These are phyloP conservation scores for Alloteropsis angusta DNA, from an alignment of 202 grass and related monocot genomes.

Conservation along the genomic window DNA sequence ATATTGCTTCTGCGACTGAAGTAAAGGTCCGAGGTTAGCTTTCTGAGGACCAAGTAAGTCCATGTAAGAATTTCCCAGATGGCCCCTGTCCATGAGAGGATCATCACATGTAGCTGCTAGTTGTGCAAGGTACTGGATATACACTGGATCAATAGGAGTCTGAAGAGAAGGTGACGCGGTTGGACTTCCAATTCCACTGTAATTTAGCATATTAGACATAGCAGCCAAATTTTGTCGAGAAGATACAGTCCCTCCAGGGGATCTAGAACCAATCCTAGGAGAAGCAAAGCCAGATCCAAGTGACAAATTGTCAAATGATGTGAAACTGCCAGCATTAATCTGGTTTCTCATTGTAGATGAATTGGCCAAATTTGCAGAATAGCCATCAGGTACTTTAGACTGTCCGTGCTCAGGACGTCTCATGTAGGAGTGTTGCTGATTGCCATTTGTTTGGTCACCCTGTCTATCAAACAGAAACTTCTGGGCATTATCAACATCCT, in stretches of 20 bases:
- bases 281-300: slow-evolving; percentile 46
- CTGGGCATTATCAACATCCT: slow-evolving; percentile 48
- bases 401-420: slow-evolving; percentile 37
- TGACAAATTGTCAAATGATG: slow-evolving; percentile 33
- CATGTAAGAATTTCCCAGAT: slow-evolving; percentile 42
- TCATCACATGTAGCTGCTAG: slow-evolving; percentile 46
- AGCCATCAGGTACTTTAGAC: slow-evolving; percentile 27
- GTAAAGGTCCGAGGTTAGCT: slow-evolving; percentile 45
- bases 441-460: slow-evolving; percentile 34
- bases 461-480: slow-evolving; percentile 44
- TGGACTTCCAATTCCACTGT: slow-evolving; percentile 40
- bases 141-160: slow-evolving; percentile 41
- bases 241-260: slow-evolving; percentile 40
- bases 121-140: slow-evolving; percentile 66
- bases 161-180: slow-evolving; percentile 41
- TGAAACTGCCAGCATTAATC: slow-evolving; percentile 44
- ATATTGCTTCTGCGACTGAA: slow-evolving; percentile 65
- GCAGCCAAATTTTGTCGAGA: slow-evolving; percentile 46
- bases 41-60: slow-evolving; percentile 63
- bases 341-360: slow-evolving; percentile 45
- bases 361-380: slow-evolving; percentile 37
- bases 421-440: slow-evolving; percentile 39
- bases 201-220: slow-evolving; percentile 46
- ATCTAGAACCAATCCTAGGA: slow-evolving; percentile 40
- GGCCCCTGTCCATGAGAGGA: slow-evolving; percentile 36